Percentiles rank a stretch among this genome's conserved stretches.
Conservation (phyloP, 345 rosid genomes). For the Lepidium africanum region DNA sequence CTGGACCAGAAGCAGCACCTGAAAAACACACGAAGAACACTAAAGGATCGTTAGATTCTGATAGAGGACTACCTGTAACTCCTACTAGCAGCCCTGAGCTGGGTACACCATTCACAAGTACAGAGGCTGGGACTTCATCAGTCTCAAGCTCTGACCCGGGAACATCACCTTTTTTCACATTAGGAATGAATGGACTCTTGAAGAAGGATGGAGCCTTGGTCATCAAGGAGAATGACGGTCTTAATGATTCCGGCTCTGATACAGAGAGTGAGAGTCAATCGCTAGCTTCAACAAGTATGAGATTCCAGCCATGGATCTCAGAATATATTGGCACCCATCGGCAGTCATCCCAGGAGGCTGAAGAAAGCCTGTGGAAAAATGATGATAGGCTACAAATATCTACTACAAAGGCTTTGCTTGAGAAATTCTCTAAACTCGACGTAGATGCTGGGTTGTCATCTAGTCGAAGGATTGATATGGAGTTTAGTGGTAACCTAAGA, state of each 20-base stretch:
- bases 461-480: conserved; percentile 44
- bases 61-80: conserved; percentile 70
- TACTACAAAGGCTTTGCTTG: conserved; percentile 47
- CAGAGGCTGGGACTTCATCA: conserved; percentile 94
- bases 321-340: conserved; percentile 46
- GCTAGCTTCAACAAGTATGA: conserved; percentile 65
- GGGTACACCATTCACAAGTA: conserved; percentile 90
- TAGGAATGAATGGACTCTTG: conserved; percentile 49
- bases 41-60: conserved; percentile 40
- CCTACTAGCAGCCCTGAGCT: conserved; percentile 95
- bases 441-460: conserved; percentile 42
- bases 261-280: conserved; percentile 73
- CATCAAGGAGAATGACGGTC: conserved; percentile 47
- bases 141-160: conserved; percentile 94
- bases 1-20: conserved; percentile 44
- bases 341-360: conserved; percentile 46
- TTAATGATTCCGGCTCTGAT: conserved; percentile 67
- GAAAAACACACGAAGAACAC: conserved; percentile 36
- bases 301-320: conserved; percentile 85
- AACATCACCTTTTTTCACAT: conserved; percentile 71
- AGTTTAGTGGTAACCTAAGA: conserved; percentile 72
- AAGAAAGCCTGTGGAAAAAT: conserved; percentile 41
- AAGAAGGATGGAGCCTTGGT: conserved; percentile 60
- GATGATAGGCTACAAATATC: conserved; percentile 40
- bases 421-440: conserved; percentile 61